A percentile compares a stretch with the other conserved stretches of the same genome.
Conservation (phyloP, 2,329 filamentous ascomycete genomes). For the Biscogniauxia marginata region DNA sequence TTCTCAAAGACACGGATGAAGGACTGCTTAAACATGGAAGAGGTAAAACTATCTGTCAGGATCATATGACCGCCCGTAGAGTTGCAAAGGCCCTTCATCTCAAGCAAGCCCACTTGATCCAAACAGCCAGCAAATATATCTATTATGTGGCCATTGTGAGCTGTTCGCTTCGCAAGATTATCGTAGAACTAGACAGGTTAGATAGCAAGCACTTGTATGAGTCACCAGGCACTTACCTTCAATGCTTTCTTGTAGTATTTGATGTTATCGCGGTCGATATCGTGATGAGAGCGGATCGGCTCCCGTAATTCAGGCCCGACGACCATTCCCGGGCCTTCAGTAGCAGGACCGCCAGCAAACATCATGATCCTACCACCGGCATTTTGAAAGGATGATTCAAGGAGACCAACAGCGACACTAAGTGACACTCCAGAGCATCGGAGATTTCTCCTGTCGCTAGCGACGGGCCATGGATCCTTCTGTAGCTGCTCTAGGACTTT, state of each 20-base stretch:
- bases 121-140: constrained; percentile 97
- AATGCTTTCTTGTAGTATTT: constrained; percentile 99
- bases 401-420: constrained; percentile 86
- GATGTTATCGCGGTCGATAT: constrained; percentile 97
- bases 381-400: constrained; percentile 95
- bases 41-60: constrained; percentile 95
- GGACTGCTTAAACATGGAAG: constrained; percentile 98
- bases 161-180: constrained; percentile 84
- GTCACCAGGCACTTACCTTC: constrained; percentile 60
- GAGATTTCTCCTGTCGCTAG: constrained; percentile 85
- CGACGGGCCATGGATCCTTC: constrained; percentile 96
- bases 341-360: constrained; percentile 91
- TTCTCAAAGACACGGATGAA: constrained; percentile 98
- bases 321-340: constrained; percentile 94
- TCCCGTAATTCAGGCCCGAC: constrained; percentile 94
- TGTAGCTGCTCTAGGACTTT: constrained; percentile 94
- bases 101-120: constrained; percentile 92
- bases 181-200: constrained; percentile 76
- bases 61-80: constrained; percentile 98
- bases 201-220: constrained; percentile 7
- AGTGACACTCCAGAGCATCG: constrained; percentile 96
- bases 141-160: constrained; percentile 95
- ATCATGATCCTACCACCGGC: constrained; percentile 95
- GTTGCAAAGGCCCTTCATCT: constrained; percentile 97
- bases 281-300: constrained; percentile 95